A percentile compares a stretch with the other conserved stretches of the same genome.
These are phyloP conservation scores for Pontederia paniculata DNA, from an alignment of 176 grass and related monocot species.

Conservation along the genomic window DNA sequence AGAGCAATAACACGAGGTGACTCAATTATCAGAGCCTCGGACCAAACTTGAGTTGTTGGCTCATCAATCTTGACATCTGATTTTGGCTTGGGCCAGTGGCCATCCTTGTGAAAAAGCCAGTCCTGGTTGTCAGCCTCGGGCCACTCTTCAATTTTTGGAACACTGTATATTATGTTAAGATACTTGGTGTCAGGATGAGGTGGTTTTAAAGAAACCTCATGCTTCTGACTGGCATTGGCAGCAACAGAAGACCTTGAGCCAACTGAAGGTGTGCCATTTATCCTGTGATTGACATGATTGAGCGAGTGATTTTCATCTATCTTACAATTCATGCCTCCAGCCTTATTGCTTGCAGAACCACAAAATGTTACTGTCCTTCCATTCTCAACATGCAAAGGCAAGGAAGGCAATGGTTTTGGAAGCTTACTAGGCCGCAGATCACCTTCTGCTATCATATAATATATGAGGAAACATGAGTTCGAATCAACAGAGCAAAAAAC, in stretches of 20 bases:
- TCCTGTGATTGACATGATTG: background rate
- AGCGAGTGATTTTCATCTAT: background rate
- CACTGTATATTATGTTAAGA: background rate
- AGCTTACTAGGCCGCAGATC: background rate
- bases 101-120: background rate
- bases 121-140: background rate
- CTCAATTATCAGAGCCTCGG: background rate
- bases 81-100: background rate
- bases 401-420: background rate
- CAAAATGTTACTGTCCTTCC: background rate
- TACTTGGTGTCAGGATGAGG: background rate
- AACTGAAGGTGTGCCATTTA: background rate
- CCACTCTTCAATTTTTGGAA: background rate
- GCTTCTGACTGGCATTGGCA: background rate
- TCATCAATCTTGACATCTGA: background rate
- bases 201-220: background rate
- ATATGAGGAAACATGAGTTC: background rate
- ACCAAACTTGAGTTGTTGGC: background rate
- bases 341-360: background rate
- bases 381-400: background rate
- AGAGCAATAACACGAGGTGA: background rate
- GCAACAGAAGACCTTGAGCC: background rate
- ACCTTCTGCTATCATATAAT: background rate
- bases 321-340: background rate
- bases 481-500: background rate